Conservation (phyloP, 2,329 filamentous ascomycete species). For the Ophiostoma triangulosporum region DNA sequence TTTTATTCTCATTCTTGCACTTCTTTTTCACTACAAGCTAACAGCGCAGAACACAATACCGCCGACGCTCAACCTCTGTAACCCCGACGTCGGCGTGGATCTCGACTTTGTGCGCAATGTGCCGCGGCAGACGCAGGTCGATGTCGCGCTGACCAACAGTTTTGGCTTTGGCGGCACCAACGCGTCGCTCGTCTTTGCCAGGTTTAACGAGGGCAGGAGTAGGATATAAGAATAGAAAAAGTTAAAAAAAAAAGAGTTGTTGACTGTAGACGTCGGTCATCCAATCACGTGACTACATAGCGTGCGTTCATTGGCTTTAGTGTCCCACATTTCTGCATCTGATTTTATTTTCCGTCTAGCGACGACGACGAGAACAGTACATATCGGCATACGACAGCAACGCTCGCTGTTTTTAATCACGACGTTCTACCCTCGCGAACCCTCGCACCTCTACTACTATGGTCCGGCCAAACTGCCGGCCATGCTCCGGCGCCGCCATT, state of each 20-base stretch:
- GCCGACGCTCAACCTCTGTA: conserved; percentile 71
- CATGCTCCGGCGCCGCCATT: conserved; percentile 27
- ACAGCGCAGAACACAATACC: conserved; percentile 57
- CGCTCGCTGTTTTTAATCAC: too few species aligned
- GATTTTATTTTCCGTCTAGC: too few species aligned
- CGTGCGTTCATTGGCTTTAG: too few species aligned
- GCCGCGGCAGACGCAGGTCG: conserved; percentile 56
- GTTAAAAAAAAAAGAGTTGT: background rate
- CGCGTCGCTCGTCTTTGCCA: conserved; percentile 69
- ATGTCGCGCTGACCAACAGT: conserved; percentile 78
- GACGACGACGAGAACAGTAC: too few species aligned
- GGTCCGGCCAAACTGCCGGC: conserved; percentile 36
- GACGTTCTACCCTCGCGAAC: background rate
- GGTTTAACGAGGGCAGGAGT: conserved; percentile 14
- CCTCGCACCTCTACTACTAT: conserved; percentile 19
- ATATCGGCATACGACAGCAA: too few species aligned
- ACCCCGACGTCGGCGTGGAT: conserved; percentile 50
- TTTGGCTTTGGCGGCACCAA: conserved; percentile 98
- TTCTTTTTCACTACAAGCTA: background rate
- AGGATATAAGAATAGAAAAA: background rate
- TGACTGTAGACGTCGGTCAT: background rate
- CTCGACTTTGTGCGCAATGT: conserved; percentile 75
- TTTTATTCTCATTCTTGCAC: conserved; percentile 10
- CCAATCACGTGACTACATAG: background rate
- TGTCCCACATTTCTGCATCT: too few species aligned